Base-by-base conservation (phyloP, 2,329 filamentous ascomycete genomes). In the Phoma sp. region DNA sequence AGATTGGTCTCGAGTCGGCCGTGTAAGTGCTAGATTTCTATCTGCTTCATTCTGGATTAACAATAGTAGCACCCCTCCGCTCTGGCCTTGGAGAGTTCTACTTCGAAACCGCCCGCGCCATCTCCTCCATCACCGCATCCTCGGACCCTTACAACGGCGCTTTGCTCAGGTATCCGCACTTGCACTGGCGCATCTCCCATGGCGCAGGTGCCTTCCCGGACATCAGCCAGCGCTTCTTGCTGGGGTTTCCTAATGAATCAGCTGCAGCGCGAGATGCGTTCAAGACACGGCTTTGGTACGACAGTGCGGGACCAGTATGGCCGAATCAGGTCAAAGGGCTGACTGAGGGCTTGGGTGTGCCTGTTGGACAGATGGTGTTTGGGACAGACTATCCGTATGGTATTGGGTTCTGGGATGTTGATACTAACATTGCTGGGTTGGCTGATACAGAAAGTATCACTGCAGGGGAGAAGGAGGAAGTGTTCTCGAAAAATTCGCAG, bases 341-440 rank as follows among this genome's bases (percentile, higher is more conserved):
- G 46, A 61, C 69, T 2, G 71, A 68, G 8, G 68, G 73, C 6
- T 56, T 68, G 18, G 67, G 65, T 1, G 39, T 66, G 10, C 67
- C 67, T 0, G 25, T 64, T 0, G 61, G 56, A 10, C 72, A 74
- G 53, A 55, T 75, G 29, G 65, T 75, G 13, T 75, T 75, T 61
- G 74, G 73, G 0, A 74, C 74, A 45, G 72, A 75, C 47, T 74
- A 72, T 52, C 70, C 72, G 22, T 74, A 74, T 51, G 72, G 72
- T 0, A 73, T 74, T n/a, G 68, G 71, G 3, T 73, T 73, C 46
- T 74, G 71, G 70, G 64, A 74, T 55, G 69, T 71, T 1, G 55
- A 67, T 58, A 67, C 57, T 5, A 74, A 74, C 38, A 73, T 73
- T 33, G 43, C 36, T 0, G 69, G 69, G 1, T 52, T 75, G n/a